Evolutionary conservation across 2,329 filamentous ascomycete genomes (phyloP).

Genomic region (Hysterium pulicare): DNA sequence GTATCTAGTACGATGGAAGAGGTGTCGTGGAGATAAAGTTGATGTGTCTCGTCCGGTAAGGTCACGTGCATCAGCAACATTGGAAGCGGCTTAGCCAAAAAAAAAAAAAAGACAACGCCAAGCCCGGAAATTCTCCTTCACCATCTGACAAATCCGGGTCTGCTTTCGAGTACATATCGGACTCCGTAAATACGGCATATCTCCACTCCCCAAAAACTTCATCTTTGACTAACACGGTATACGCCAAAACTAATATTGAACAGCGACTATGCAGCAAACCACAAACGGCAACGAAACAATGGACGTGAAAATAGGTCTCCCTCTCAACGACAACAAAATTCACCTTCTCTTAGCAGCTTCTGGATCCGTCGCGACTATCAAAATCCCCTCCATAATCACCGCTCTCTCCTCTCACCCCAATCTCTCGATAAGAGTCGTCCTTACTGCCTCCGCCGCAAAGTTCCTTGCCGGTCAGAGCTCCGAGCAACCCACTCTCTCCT

Average conservation of each 20-base stretch:
- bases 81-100: too few species aligned
- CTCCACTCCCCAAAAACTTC: too few species aligned
- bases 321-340: constrained; percentile 32
- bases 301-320: constrained; percentile 8
- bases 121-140: too few species aligned
- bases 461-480: constrained; percentile 73
- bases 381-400: constrained; percentile 52
- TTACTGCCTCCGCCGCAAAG: constrained; percentile 68
- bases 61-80: too few species aligned
- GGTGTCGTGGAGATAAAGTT: too few species aligned
- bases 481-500: constrained; percentile 70
- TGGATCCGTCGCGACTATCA: constrained; percentile 85
- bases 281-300: not conserved
- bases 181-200: too few species aligned
- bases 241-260: constrained; percentile 18
- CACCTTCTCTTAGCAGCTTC: constrained; percentile 66
- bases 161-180: too few species aligned
- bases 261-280: not conserved
- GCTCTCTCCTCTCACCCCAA: constrained; percentile 52
- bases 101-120: too few species aligned
- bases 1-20: too few species aligned
- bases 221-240: too few species aligned
- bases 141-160: too few species aligned
- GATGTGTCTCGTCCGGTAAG: too few species aligned
- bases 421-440: constrained; percentile 79